Conservation (phyloP, 352 stramenopile species). For the Globisporangium parvum region DNA sequence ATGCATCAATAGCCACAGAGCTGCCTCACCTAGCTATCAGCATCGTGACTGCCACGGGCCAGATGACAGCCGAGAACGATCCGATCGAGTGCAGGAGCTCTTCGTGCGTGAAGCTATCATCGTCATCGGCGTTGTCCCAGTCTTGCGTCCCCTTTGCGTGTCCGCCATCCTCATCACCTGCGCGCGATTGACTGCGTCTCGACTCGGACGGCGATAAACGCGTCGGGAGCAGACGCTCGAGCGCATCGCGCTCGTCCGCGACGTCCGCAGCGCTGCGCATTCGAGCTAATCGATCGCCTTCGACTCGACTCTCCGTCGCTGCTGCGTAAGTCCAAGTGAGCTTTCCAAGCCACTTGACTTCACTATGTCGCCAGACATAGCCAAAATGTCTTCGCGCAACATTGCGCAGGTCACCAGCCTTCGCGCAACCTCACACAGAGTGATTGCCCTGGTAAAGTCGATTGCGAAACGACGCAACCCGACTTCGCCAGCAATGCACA, state of each 20-base stretch:
- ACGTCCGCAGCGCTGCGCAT: conserved; percentile 3
- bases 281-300: background rate
- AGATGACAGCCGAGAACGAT: conserved; percentile 80
- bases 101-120: conserved; percentile 65
- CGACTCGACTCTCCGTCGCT: background rate
- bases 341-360: no score
- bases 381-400: no score
- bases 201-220: background rate
- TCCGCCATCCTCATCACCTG: background rate
- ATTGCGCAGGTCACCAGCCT: no score
- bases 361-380: no score
- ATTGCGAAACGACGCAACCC: no score
- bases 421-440: no score
- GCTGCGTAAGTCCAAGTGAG: no score
- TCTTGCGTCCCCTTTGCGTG: background rate
- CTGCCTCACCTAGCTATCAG: conserved; percentile 74
- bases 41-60: conserved; percentile 77
- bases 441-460: no score
- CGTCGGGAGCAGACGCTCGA: conserved; percentile 35
- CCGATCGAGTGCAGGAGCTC: conserved; percentile 81
- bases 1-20: no score
- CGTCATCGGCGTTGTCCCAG: conserved; percentile 15
- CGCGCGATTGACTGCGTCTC: background rate
- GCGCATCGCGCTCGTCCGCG: conserved; percentile 24
- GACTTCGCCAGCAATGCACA: no score